Percentiles rank a stretch among this genome's conserved stretches.
Evolutionary conservation across 768 basidiomycete genomes (phyloP).

Genomic region (Tylopilus subfusipes): DNA sequence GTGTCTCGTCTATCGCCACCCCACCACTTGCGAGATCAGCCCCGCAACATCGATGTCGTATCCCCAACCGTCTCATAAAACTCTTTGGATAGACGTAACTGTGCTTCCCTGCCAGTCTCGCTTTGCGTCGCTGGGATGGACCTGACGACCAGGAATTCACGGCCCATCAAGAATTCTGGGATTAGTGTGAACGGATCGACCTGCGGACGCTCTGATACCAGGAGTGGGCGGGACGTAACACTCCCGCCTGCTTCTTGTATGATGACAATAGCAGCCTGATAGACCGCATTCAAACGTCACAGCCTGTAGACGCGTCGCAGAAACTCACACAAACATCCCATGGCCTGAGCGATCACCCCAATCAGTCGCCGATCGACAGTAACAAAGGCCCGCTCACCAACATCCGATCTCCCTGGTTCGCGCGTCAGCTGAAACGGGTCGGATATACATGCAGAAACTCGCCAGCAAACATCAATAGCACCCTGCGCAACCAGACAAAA

Average conservation of each 20-base stretch:
- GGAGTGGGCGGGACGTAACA: conserved; percentile 57
- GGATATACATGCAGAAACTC: conserved; percentile 15
- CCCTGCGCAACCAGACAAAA: conserved; percentile 87
- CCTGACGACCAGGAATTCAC: conserved; percentile 76
- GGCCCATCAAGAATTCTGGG: conserved; percentile 66
- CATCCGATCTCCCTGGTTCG: conserved; percentile 72
- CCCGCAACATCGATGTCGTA: conserved; percentile 43
- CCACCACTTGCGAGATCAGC: not conserved
- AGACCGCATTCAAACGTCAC: not conserved
- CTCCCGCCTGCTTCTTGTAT: conserved; percentile 84
- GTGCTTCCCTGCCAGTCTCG: conserved; percentile 65
- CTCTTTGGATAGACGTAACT: conserved; percentile 74
- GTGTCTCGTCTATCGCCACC: not conserved
- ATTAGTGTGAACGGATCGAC: conserved; percentile 54
- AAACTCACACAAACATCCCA: conserved; percentile 79
- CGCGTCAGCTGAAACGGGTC: not conserved
- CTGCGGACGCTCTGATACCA: conserved; percentile 31
- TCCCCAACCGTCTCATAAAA: conserved; percentile 80
- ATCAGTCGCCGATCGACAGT: not conserved
- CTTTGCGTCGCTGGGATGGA: conserved; percentile 55
- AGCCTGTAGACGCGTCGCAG: not conserved
- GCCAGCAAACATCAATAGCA: conserved; percentile 85
- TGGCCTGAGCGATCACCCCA: conserved; percentile 37
- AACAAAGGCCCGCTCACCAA: conserved; percentile 37
- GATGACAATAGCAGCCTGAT: conserved; percentile 79